Evolutionary conservation across 306 rosid species (phyloP), one percentile per base, ranked within the genome.

Genomic region (Malus orientalis): DNA sequence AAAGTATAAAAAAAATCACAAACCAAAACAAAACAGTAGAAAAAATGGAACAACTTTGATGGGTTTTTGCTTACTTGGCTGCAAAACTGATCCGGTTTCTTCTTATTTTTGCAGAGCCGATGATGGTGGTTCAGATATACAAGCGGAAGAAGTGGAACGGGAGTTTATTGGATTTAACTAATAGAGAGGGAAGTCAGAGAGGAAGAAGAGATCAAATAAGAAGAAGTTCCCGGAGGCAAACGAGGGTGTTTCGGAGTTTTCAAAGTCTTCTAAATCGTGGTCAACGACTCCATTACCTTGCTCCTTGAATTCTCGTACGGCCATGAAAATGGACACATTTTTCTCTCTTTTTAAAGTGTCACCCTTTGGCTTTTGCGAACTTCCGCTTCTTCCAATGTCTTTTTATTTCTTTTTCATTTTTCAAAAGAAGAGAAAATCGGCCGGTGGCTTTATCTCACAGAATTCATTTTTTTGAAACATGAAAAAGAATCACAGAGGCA

Each of bases 191-290:
- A 16, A 16, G 68, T 63, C 68, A 16, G 58, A 45, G 83, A 68
- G 73, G 55, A 49, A 49, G 78, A 82, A 80, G 83, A 9, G 79
- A 83, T 74, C 80, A 87, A 87, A 89, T 59, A 76, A 73, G 38
- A 76, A 73, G 38, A 8, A 76, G 80, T 38, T 71, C 76, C 79
- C 71, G 83, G 79, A 79, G 83, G 20, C 30, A 71, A 71, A 84
- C 32, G 85, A 93, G 86, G 87, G 71, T 79, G 86, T 71, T 89
- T 79, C 88, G 89, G 91, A 87, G 89, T 74, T 84, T 85, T 90
- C 91, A 80, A 86, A 90, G 90, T 84, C 75, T 15, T 84, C 33
- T 49, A 85, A 86, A 84, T 80, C 86, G 74, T 65, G 93, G 97
- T 89, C 96, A 88, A 89, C 78, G 82, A 60, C 84, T 81, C 81